Evolutionary conservation across 2,329 filamentous ascomycete genomes (phyloP), one percentile per base, ranked within the genome.

Genomic region (Zelopaecilomyces penicillatus): DNA sequence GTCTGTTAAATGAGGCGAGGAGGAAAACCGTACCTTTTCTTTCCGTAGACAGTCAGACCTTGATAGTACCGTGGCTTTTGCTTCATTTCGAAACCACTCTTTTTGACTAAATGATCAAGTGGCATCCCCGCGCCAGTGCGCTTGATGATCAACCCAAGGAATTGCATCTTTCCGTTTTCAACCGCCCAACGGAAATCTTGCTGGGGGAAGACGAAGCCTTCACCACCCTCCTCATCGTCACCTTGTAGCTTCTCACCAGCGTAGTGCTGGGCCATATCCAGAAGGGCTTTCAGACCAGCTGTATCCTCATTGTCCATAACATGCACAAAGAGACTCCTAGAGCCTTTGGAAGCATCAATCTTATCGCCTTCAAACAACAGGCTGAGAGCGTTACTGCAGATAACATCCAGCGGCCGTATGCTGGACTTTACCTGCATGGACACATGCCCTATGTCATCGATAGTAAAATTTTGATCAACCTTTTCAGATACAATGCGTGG

Each of bases 1-100:
- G 19, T 19, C 19, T 19, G 19, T 19, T 19, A 6, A 27, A 26
- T 9, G 4, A 4, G n/a, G 34, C 9, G n/a, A 30, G 8, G 4
- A 32, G 29, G 12, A 8, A 26, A 35, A 7, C 41, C 55, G 30
- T 60, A 69, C 69, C 68, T 66, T 57, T 90, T 90, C 61, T 79
- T 80, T 3, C 87, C 86, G 51, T 85, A 81, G 2, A 94, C 82
- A 1, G 79, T 82, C 30, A 91, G 63, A 0, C 87, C 87, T 61
- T 86, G 83, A 57, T 94, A 94, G 60, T 78, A 86, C 12, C 75
- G 74, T 1, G 85, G 78, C 59, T 83, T 85, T 51, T 77, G 68
- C 43, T 77, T 70, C 40, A 82, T 60, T 54, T 83, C 73, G 1
- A 83, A 63, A 3, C 84, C 84, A 45, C 73, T 82, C 45, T 75